phyloP scores from a whole-genome alignment of 805 yeast species.

The Candida pseudoglaebosa region DNA sequence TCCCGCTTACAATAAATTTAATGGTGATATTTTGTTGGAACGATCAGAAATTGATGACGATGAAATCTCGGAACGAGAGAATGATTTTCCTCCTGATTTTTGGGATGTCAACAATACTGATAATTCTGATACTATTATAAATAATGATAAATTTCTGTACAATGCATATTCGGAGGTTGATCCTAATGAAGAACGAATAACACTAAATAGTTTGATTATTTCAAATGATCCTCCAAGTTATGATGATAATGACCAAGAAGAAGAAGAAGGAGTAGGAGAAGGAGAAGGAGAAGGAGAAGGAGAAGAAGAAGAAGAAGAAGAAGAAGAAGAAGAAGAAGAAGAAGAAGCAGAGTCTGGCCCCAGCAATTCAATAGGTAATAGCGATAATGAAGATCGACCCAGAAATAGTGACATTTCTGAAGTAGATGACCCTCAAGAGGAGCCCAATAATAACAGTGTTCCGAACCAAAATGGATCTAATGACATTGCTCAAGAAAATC shows the following conservation, averaged over 20 bases:
- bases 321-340: slow-evolving; percentile 1
- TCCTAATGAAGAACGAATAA: slow-evolving; percentile 38
- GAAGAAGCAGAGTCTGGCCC: background rate
- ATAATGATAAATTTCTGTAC: slow-evolving; percentile 31
- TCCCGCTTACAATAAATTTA: slow-evolving; percentile 82
- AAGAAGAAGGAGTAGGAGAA: background rate
- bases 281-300: background rate
- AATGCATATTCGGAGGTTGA: slow-evolving; percentile 38
- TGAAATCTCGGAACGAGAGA: slow-evolving; percentile 40
- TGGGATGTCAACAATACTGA: slow-evolving; percentile 34
- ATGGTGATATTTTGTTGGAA: slow-evolving; percentile 74
- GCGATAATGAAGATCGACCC: too few species aligned
- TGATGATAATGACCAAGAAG: background rate
- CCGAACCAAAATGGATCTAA: too few species aligned
- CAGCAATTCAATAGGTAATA: too few species aligned
- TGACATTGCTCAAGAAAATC: too few species aligned
- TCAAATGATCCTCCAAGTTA: slow-evolving; percentile 40
- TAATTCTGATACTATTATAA: slow-evolving; percentile 12
- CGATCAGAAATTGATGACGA: slow-evolving; percentile 50
- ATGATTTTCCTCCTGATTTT: slow-evolving; percentile 56
- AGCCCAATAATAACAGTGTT: too few species aligned
- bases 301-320: slow-evolving; percentile 1
- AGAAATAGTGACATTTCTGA: too few species aligned
- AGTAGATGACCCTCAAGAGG: too few species aligned
- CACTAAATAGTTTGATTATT: slow-evolving; percentile 33